These are phyloP conservation scores for Candolleomyces aberdarensis DNA, from an alignment of 768 basidiomycete genomes.

Conservation along the genomic window DNA sequence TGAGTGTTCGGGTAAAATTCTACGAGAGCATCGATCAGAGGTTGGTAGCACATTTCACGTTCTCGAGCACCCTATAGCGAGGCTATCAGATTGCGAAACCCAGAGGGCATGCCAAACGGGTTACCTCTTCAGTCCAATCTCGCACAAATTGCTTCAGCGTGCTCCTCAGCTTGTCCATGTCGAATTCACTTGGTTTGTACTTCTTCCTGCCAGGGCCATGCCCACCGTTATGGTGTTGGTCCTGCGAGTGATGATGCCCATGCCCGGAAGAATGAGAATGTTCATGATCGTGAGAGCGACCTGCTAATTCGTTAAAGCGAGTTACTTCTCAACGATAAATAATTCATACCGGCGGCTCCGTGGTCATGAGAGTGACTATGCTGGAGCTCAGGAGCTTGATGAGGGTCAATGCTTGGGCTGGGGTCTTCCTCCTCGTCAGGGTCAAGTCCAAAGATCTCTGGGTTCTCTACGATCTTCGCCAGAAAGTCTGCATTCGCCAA, in stretches of 20 bases:
- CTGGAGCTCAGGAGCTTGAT: neutral
- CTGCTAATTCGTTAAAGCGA: neutral
- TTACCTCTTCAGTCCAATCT: constrained; percentile 87
- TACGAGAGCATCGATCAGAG: constrained; percentile 75
- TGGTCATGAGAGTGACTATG: constrained; percentile 17
- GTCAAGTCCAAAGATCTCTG: constrained; percentile 75
- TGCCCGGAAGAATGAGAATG: constrained; percentile 18
- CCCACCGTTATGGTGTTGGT: constrained; percentile 29
- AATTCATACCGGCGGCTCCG: neutral
- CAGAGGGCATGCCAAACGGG: neutral
- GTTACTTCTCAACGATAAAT: too few relatives aligned
- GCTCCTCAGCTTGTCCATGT: constrained; percentile 89
- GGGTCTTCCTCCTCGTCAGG: constrained; percentile 26
- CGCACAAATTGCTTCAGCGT: constrained; percentile 91
- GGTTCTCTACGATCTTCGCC: constrained; percentile 67
- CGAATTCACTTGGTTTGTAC: constrained; percentile 61
- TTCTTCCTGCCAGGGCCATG: constrained; percentile 19
- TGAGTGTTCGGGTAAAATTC: constrained; percentile 59
- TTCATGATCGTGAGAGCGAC: constrained; percentile 3
- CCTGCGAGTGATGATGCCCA: constrained; percentile 27
- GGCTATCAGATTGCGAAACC: neutral
- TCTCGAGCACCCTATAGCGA: constrained; percentile 34
- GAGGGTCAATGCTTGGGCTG: too few relatives aligned
- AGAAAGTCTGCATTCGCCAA: constrained; percentile 78
- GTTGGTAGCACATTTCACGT: constrained; percentile 75